Evolutionary conservation across 345 rosid species (phyloP).

Genomic region (Eucalyptus tenuipes): DNA sequence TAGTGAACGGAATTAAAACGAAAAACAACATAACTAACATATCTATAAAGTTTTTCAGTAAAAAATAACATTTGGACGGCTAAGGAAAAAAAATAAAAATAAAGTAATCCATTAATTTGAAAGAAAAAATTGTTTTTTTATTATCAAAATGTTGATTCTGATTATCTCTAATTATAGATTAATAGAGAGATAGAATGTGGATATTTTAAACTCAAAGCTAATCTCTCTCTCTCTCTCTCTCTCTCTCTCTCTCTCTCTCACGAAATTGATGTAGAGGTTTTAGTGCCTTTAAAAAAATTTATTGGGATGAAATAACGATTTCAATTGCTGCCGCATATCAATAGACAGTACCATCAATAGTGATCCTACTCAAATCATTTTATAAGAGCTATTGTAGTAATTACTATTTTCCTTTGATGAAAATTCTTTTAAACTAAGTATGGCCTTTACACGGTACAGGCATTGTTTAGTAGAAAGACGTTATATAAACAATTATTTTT

Average conservation of each 20-base stretch:
- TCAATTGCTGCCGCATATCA: background rate
- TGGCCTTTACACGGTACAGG: accelerated
- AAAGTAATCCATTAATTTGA: background rate
- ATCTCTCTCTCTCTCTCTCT: background rate
- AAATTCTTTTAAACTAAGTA: background rate
- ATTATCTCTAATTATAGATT: background rate
- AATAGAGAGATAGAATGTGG: background rate
- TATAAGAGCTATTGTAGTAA: background rate
- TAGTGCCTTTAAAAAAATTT: background rate
- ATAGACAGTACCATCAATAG: background rate
- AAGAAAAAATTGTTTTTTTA: background rate
- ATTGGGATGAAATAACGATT: background rate
- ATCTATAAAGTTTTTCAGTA: background rate
- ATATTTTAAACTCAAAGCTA: background rate
- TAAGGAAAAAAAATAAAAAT: background rate
- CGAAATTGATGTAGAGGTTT: background rate
- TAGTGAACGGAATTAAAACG: background rate
- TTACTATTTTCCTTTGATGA: background rate
- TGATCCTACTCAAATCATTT: background rate
- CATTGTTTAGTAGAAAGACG: background rate
- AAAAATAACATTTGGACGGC: background rate
- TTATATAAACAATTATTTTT: background rate
- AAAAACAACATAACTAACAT: background rate
- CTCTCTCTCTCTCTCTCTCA: background rate
- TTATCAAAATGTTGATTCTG: background rate